A percentile compares a stretch with the other conserved stretches of the same genome.
Evolutionary conservation across 208 protist species (phyloP).

Genomic region (Acanthamoeba castellanii): DNA sequence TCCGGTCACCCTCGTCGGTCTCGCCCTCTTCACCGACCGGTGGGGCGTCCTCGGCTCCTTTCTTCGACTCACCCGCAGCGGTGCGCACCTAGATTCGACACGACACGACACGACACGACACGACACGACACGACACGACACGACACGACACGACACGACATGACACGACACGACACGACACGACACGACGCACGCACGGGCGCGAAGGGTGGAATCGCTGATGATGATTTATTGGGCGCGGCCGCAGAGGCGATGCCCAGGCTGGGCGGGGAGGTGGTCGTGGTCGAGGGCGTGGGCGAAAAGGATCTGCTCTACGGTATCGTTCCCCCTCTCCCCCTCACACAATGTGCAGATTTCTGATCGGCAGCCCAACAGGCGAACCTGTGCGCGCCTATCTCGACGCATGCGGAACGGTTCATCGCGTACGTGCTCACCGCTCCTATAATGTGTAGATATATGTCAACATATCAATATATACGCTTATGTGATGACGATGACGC

Average conservation of each 20-base stretch:
- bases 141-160: too few relatives aligned
- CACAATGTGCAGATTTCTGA: too few relatives aligned
- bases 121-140: too few relatives aligned
- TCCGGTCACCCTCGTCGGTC: neutral
- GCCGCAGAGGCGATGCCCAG: neutral
- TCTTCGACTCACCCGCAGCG: neutral
- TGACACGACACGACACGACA: too few relatives aligned
- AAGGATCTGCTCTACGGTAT: neutral
- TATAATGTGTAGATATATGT: neutral
- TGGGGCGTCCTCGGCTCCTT: constrained; percentile 14
- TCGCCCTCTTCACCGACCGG: neutral
- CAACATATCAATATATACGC: neutral
- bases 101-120: too few relatives aligned
- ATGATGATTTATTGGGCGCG: neutral
- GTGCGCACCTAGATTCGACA: neutral
- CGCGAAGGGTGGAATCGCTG: neutral
- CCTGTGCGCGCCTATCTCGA: neutral
- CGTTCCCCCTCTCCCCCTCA: neutral
- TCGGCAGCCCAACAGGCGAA: neutral
- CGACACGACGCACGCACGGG: too few relatives aligned
- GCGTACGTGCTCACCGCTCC: neutral
- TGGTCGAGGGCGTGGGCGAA: constrained; percentile 2
- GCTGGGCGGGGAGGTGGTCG: neutral
- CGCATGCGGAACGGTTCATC: neutral
- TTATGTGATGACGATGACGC: too few relatives aligned